phyloP scores from a whole-genome alignment of 768 basidiomycete genomes.

The Suillus luteus region DNA sequence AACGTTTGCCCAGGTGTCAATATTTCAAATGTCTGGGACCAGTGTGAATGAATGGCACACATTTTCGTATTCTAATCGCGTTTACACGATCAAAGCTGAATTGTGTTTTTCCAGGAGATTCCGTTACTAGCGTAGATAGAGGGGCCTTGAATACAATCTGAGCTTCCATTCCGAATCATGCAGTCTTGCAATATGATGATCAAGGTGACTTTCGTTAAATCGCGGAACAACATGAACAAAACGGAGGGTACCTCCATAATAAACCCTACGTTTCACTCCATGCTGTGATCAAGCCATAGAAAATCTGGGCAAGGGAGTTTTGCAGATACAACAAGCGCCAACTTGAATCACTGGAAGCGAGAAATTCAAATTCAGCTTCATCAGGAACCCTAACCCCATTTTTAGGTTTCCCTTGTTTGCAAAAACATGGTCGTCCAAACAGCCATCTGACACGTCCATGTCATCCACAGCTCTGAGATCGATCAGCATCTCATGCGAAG shows the following conservation, averaged over 20 bases:
- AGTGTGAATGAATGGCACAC: too few species aligned
- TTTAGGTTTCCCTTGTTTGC: neutral
- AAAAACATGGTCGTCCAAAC: neutral
- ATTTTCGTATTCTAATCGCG: neutral
- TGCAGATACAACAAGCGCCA: neutral
- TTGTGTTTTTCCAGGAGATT: neutral
- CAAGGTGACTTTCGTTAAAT: neutral
- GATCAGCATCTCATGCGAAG: slow-evolving; percentile 51
- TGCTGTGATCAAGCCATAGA: neutral
- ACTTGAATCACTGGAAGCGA: neutral
- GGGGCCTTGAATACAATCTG: neutral
- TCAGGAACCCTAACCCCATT: slow-evolving; percentile 8
- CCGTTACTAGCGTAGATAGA: neutral
- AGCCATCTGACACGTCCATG: neutral
- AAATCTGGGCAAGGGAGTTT: neutral
- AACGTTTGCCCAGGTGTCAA: neutral
- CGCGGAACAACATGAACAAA: neutral
- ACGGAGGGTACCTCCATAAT: neutral
- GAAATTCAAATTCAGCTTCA: neutral
- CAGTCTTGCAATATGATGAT: neutral
- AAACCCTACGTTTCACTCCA: neutral
- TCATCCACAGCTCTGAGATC: slow-evolving; percentile 1
- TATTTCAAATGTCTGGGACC: neutral
- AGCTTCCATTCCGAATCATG: neutral
- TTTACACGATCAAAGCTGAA: neutral